Evolutionary conservation across 2,329 filamentous ascomycete genomes (phyloP), one percentile per base, ranked within the genome.

Genomic region (Fusarium odoratissimum): DNA sequence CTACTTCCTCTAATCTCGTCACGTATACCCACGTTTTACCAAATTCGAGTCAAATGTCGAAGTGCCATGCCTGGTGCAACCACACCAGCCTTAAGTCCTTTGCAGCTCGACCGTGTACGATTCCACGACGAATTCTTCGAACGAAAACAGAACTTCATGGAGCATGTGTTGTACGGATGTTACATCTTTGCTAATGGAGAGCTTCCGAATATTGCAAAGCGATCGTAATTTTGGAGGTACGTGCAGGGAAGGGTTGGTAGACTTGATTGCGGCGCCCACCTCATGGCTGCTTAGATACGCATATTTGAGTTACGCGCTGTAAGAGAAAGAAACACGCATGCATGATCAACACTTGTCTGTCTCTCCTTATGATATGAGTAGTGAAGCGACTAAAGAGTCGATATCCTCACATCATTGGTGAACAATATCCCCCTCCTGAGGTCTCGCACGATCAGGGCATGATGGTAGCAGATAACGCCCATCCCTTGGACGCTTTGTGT

Each of bases 1-100:
- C 84, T 99, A 99, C 88, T 99, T 99, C 93, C 92, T 98, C 83
- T 99, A 93, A 86, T 74, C 74, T 72, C 72, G 74, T 74, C 64
- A 70, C 61, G 72, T 75, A 78, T 78, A 78, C 74, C 74, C 76
- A 60, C 64, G 61, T 76, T 59, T 68, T 66, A 74, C 67, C 67
- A 73, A 75, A 61, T 72, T 73, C 77, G 70, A 67, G 67, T 57
- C 69, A 54, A 73, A 71, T 67, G 44, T 66, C 63, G 52, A 61
- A 69, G 55, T 55, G 55, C 60, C 62, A 64, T 67, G 60, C 62
- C 66, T 67, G 51, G 35, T 68, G 55, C 66, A 60, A 59, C 57
- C 54, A 59, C 64, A 60, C 55, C 67, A 70, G 70, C 55, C 72
- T 55, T 60, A 64, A 56, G 65, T 64, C 71, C 41, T 44, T 55